These are phyloP conservation scores for Sarocladium oryzae DNA, from an alignment of 2,329 filamentous ascomycete species.

Conservation along the genomic window DNA sequence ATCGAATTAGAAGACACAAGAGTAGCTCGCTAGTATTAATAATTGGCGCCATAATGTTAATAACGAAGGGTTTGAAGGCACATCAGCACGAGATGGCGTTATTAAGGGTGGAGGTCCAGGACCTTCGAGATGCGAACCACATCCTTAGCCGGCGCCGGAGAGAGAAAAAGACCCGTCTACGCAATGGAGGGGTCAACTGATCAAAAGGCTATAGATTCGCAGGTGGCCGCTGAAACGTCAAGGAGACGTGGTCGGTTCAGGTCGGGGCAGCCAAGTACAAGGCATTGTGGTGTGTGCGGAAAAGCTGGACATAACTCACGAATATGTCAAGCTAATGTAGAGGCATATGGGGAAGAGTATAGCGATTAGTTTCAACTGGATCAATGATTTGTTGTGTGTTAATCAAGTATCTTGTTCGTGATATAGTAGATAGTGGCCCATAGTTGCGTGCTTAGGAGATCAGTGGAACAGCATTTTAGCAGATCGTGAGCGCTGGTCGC, in stretches of 20 bases:
- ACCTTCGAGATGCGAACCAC: slow-evolving; percentile 9
- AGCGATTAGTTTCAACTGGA: not conserved
- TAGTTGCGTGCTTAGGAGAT: not conserved
- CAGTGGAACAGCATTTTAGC: not conserved
- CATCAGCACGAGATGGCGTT: slow-evolving; percentile 3
- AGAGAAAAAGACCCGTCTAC: slow-evolving; percentile 5
- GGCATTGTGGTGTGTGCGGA: slow-evolving; percentile 2
- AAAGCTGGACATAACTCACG: slow-evolving; percentile 4
- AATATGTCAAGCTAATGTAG: slow-evolving; percentile 3
- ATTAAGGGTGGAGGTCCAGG: slow-evolving; percentile 6
- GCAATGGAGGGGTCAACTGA: not conserved
- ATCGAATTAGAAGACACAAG: slow-evolving; percentile 7
- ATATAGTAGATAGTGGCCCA: too few species aligned
- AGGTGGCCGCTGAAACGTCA: slow-evolving; percentile 1
- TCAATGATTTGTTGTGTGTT: not conserved
- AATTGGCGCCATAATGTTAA: slow-evolving; percentile 5
- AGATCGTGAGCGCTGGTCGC: not conserved
- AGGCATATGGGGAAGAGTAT: slow-evolving; percentile 2
- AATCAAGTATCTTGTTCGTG: not conserved
- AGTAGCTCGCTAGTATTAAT: slow-evolving; percentile 8
- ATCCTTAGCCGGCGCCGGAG: slow-evolving; percentile 8
- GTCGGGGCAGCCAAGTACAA: slow-evolving; percentile 3
- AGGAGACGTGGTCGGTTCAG: not conserved
- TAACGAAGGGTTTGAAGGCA: slow-evolving; percentile 1
- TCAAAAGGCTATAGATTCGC: not conserved